A percentile compares a stretch with the other conserved stretches of the same genome.
These are phyloP conservation scores for Colletotrichum limetticola DNA, from an alignment of 2,329 filamentous ascomycete genomes.

Conservation along the genomic window DNA sequence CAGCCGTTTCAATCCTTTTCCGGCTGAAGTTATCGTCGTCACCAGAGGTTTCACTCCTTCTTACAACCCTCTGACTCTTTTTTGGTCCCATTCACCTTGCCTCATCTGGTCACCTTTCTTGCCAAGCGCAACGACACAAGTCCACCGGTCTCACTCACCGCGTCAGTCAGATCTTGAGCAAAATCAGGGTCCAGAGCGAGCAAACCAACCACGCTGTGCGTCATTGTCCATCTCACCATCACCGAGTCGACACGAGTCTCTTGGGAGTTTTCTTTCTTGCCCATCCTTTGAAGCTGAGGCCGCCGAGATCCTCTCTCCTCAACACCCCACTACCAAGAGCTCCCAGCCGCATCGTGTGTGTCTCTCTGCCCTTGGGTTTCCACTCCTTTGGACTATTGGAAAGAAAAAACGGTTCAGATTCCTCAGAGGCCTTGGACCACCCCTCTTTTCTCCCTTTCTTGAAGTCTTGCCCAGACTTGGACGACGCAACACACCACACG, in stretches of 20 bases:
- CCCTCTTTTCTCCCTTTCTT: background rate
- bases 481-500: constrained; percentile 2
- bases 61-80: background rate
- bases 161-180: constrained; percentile 23
- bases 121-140: constrained; percentile 10
- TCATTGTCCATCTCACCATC: constrained; percentile 2
- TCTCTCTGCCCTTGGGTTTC: background rate
- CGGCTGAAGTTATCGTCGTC: constrained; percentile 25
- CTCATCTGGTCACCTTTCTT: constrained; percentile 3
- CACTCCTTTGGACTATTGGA: constrained; percentile 14
- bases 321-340: background rate
- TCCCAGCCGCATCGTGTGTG: constrained; percentile 3
- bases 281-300: background rate
- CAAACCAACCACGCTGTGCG: background rate
- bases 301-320: background rate
- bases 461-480: background rate
- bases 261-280: background rate
- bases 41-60: constrained; percentile 21
- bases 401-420: background rate
- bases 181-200: constrained; percentile 5
- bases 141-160: background rate
- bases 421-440: background rate
- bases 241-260: constrained; percentile 8
- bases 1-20: constrained; percentile 25
- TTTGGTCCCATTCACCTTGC: constrained; percentile 1